A percentile compares a stretch with the other conserved stretches of the same genome.
These are phyloP conservation scores for Calonectria ilicicola DNA, from an alignment of 2,329 filamentous ascomycete species.

Conservation along the genomic window DNA sequence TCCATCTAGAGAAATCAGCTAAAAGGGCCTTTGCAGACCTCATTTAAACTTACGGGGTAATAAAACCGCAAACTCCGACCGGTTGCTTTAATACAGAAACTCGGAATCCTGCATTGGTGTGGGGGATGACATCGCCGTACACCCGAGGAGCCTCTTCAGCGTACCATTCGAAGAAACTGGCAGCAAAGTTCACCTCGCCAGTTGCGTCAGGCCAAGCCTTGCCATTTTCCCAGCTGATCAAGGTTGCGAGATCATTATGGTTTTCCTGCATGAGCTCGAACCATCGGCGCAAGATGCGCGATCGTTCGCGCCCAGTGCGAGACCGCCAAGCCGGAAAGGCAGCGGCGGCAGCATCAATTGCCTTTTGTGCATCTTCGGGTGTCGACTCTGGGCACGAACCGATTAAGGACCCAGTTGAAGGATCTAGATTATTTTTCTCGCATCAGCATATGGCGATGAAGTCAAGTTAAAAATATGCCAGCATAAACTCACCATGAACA, in stretches of 20 bases:
- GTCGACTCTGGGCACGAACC: conserved; percentile 78
- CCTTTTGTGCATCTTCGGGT: conserved; percentile 71
- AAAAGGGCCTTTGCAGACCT: not conserved
- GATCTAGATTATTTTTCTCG: conserved; percentile 60
- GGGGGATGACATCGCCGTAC: conserved; percentile 70
- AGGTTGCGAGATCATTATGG: conserved; percentile 71
- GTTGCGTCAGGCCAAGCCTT: conserved; percentile 73
- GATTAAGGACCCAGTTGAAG: conserved; percentile 74
- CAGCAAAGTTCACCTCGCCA: conserved; percentile 67
- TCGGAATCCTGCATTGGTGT: conserved; percentile 72
- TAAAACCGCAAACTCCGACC: conserved; percentile 47
- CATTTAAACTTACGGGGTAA: conserved; percentile 34
- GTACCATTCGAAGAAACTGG: conserved; percentile 72
- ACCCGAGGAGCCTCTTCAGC: conserved; percentile 61
- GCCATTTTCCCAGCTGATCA: conserved; percentile 79
- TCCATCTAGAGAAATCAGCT: conserved; percentile 52
- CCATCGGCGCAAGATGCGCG: conserved; percentile 70
- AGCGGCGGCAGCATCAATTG: conserved; percentile 74
- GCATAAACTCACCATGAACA: conserved; percentile 51
- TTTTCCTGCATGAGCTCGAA: conserved; percentile 73
- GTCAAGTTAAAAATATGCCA: not conserved
- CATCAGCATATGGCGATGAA: not conserved
- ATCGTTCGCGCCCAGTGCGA: conserved; percentile 67
- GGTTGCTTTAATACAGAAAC: conserved; percentile 69
- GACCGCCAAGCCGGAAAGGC: conserved; percentile 70